A percentile compares a stretch with the other conserved stretches of the same genome.
These are phyloP conservation scores for Rosa lucieae DNA, from an alignment of 306 rosid species.

Conservation along the genomic window DNA sequence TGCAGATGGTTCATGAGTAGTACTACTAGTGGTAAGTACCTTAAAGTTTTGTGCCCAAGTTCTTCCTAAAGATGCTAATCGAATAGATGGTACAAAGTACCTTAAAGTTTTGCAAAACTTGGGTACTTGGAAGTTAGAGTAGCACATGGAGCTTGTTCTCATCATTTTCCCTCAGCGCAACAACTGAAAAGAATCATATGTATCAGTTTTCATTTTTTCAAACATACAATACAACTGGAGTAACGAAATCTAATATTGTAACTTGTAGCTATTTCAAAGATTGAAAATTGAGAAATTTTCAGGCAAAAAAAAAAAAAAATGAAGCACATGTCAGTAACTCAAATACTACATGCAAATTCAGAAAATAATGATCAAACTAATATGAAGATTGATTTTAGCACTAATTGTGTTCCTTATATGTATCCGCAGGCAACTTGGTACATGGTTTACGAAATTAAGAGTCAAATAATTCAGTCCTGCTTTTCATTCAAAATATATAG, in stretches of 20 bases:
- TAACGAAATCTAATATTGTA: background rate
- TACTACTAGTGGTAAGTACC: background rate
- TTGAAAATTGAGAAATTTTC: background rate
- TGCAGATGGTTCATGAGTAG: background rate
- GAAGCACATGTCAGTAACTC: background rate
- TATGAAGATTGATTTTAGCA: background rate
- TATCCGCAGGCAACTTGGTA: too few relatives aligned
- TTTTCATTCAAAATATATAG: too few relatives aligned
- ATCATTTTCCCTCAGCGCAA: background rate
- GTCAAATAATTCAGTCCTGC: too few relatives aligned
- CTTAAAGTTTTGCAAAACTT: background rate
- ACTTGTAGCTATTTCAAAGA: background rate
- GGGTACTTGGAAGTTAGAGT: background rate
- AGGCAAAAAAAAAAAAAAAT: background rate
- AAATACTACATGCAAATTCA: background rate
- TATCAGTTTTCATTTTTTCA: background rate
- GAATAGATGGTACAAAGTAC: background rate
- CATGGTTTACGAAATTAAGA: too few relatives aligned
- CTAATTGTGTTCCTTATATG: too few relatives aligned
- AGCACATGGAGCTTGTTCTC: background rate
- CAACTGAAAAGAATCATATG: background rate
- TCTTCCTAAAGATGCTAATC: slow-evolving; percentile 6
- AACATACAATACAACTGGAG: background rate
- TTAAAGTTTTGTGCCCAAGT: background rate
- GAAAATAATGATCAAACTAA: background rate